phyloP scores from a whole-genome alignment of 2,329 filamentous ascomycete species.

The Rhytidhysteron rufulum region DNA sequence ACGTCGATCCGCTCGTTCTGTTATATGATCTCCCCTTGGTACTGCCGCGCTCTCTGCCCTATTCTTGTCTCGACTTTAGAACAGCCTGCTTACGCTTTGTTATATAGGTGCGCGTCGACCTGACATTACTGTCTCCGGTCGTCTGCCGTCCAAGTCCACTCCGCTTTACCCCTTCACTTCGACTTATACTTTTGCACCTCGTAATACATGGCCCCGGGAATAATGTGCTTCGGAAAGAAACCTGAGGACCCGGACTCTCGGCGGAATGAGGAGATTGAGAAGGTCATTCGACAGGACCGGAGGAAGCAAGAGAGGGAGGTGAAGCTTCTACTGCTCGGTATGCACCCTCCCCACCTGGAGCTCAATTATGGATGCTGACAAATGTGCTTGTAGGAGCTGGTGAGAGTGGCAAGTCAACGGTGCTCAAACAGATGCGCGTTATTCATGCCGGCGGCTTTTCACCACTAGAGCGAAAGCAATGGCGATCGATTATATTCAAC shows the following conservation, averaged over 20 bases:
- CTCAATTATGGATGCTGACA: slow-evolving; percentile 13
- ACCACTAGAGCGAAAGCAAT: slow-evolving; percentile 84
- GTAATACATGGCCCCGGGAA: slow-evolving; percentile 32
- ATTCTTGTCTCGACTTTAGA: background rate
- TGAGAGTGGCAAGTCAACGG: slow-evolving; percentile 93
- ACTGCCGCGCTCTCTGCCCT: slow-evolving; percentile 4
- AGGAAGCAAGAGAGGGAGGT: slow-evolving; percentile 83
- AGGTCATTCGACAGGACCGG: slow-evolving; percentile 78
- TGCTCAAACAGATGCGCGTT: slow-evolving; percentile 98
- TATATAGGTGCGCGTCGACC: too few species aligned
- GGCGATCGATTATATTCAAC: slow-evolving; percentile 91
- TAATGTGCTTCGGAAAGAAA: slow-evolving; percentile 53
- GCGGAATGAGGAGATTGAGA: slow-evolving; percentile 73
- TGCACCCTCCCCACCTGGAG: slow-evolving; percentile 20
- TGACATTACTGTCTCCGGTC: too few species aligned
- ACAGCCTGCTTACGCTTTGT: too few species aligned
- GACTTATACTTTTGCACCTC: slow-evolving; percentile 7
- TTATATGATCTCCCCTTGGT: slow-evolving; percentile 7
- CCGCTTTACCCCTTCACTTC: slow-evolving; percentile 1
- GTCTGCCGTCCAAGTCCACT: slow-evolving; percentile 6
- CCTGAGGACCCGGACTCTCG: slow-evolving; percentile 44
- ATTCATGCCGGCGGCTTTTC: slow-evolving; percentile 93
- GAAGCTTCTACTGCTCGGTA: slow-evolving; percentile 90
- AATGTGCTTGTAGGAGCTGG: slow-evolving; percentile 68
- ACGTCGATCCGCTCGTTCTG: slow-evolving; percentile 8